Evolutionary conservation across 2,329 filamentous ascomycete genomes (phyloP).

Genomic region (Aspergillus ibericus): DNA sequence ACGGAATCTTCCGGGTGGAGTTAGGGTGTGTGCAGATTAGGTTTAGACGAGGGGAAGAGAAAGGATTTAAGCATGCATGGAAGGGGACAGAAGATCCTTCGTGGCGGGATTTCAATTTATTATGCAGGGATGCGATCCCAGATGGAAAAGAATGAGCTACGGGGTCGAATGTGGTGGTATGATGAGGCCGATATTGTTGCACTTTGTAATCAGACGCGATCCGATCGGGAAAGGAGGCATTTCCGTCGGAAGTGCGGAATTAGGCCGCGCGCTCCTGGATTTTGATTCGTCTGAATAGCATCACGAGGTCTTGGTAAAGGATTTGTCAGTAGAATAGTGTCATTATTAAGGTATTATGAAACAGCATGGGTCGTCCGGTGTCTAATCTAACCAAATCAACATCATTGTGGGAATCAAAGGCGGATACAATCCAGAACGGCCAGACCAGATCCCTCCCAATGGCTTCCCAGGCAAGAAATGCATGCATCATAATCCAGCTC

Average conservation of each 20-base stretch:
- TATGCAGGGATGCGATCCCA: not conserved
- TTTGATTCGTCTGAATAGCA: not conserved
- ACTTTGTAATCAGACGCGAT: slow-evolving; percentile 2
- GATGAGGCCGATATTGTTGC: not conserved
- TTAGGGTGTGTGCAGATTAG: not conserved
- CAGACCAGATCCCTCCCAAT: not conserved
- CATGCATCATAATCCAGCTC: not conserved
- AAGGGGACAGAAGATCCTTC: not conserved
- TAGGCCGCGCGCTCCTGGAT: not conserved
- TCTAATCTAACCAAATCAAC: not conserved
- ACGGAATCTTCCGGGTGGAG: not conserved
- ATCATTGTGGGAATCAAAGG: not conserved
- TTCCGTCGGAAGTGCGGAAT: slow-evolving; percentile 8
- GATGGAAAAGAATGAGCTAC: too few species aligned
- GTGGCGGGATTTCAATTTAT: not conserved
- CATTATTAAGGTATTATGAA: not conserved
- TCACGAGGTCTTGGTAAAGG: not conserved
- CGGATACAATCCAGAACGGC: not conserved
- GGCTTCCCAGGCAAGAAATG: not conserved
- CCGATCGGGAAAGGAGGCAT: slow-evolving; percentile 2
- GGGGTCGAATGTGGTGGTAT: not conserved
- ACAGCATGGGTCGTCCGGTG: not conserved
- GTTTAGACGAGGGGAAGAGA: not conserved
- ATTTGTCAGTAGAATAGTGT: not conserved
- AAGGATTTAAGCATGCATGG: not conserved